phyloP scores from a whole-genome alignment of 257 asterid genomes.

The Haberlea rhodopensis region DNA sequence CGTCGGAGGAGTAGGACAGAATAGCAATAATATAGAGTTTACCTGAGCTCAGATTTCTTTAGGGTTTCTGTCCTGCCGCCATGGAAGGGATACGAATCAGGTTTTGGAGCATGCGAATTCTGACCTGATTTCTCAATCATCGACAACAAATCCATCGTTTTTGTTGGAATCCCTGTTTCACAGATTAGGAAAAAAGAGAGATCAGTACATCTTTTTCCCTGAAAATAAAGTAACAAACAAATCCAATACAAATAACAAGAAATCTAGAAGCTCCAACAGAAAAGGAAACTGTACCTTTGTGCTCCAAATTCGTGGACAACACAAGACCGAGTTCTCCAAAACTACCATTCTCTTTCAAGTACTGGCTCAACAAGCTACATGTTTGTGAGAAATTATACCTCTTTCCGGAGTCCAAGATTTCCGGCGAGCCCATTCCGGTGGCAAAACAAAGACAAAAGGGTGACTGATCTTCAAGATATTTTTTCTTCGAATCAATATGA shows the following conservation, averaged over 20 bases:
- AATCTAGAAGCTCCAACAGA: not conserved
- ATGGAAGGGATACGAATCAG: slow-evolving; percentile 11
- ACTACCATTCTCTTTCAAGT: slow-evolving; percentile 62
- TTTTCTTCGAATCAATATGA: not conserved
- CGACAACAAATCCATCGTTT: slow-evolving; percentile 49
- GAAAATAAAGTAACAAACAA: not conserved
- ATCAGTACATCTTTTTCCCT: too few relatives aligned
- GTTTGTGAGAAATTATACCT: slow-evolving; percentile 69
- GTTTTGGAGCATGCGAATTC: not conserved
- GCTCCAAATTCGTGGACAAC: slow-evolving; percentile 34
- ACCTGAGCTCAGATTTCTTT: slow-evolving; percentile 29
- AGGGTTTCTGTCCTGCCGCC: slow-evolving; percentile 24
- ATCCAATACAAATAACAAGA: not conserved
- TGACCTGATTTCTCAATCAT: slow-evolving; percentile 41
- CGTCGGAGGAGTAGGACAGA: not conserved
- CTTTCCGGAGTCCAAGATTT: slow-evolving; percentile 50
- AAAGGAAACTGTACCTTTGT: slow-evolving; percentile 38
- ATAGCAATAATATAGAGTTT: slow-evolving; percentile 9
- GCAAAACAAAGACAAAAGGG: too few relatives aligned
- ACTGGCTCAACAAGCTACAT: slow-evolving; percentile 65
- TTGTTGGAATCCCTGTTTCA: slow-evolving; percentile 40
- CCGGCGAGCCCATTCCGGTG: slow-evolving; percentile 46
- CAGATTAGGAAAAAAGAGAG: not conserved
- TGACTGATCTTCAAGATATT: too few relatives aligned
- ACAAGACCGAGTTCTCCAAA: slow-evolving; percentile 68